Percentiles rank a stretch among this genome's conserved stretches.
Conservation (phyloP, 2,329 filamentous ascomycete species). For the Ophiostoma quercus region DNA sequence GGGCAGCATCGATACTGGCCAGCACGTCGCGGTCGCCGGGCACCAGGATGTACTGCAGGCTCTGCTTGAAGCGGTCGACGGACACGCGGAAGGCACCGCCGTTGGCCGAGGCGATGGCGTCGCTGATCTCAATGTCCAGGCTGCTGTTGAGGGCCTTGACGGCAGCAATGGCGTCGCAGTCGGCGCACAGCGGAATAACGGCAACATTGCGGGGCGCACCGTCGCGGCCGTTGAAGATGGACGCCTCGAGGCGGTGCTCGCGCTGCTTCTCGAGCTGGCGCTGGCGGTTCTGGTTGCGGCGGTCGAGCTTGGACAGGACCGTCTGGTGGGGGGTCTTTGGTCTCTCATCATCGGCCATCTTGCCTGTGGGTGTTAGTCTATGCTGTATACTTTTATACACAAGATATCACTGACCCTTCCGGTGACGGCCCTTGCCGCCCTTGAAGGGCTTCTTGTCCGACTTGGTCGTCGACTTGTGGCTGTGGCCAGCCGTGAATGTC, state of each 20-base stretch:
- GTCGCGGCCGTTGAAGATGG: slow-evolving; percentile 79
- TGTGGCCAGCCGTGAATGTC: slow-evolving; percentile 56
- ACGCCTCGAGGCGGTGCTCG: slow-evolving; percentile 72
- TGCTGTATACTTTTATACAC: too few relatives aligned
- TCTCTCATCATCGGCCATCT: slow-evolving; percentile 67
- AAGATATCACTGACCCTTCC: slow-evolving; percentile 22
- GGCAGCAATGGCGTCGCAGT: slow-evolving; percentile 62
- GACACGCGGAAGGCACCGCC: slow-evolving; percentile 49
- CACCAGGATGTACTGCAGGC: slow-evolving; percentile 66
- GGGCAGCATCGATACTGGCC: slow-evolving; percentile 75
- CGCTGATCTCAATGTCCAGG: slow-evolving; percentile 65
- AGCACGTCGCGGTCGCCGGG: slow-evolving; percentile 68
- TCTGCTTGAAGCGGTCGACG: slow-evolving; percentile 92
- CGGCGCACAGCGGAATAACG: slow-evolving; percentile 74
- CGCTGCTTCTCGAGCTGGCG: slow-evolving; percentile 76
- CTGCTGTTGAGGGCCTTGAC: slow-evolving; percentile 69
- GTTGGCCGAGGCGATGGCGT: slow-evolving; percentile 35
- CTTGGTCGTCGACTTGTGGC: slow-evolving; percentile 92
- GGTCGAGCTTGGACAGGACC: slow-evolving; percentile 94
- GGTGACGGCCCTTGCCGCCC: slow-evolving; percentile 66
- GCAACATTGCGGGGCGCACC: slow-evolving; percentile 85
- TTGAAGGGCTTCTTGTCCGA: slow-evolving; percentile 85
- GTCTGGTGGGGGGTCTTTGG: slow-evolving; percentile 92
- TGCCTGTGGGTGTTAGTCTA: slow-evolving; percentile 50
- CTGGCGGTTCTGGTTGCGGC: slow-evolving; percentile 91